A percentile compares a stretch with the other conserved stretches of the same genome.
Evolutionary conservation across 768 basidiomycete genomes (phyloP).

Genomic region (Phanerochaete sordida): DNA sequence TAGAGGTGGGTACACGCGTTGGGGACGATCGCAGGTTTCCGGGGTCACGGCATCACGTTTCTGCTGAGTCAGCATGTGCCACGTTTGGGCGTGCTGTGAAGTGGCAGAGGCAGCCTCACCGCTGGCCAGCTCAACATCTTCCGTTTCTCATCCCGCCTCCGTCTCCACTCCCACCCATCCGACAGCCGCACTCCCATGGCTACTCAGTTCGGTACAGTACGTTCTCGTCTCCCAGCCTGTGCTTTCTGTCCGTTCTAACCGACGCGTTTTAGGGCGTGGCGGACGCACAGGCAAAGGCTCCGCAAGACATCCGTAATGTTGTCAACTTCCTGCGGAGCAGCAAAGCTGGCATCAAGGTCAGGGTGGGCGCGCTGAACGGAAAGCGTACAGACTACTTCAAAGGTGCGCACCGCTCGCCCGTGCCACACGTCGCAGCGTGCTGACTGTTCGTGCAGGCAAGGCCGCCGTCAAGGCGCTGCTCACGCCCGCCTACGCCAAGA

Average conservation of each 20-base stretch:
- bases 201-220: neutral
- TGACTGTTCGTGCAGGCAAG: conserved; percentile 57
- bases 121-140: conserved; percentile 3
- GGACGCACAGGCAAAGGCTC: conserved; percentile 79
- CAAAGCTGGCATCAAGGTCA: conserved; percentile 82
- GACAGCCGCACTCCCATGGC: neutral
- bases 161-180: neutral
- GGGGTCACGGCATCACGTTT: neutral
- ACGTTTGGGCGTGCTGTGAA: neutral
- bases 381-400: conserved; percentile 98
- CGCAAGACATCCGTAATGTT: conserved; percentile 75
- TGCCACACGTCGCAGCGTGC: conserved; percentile 5
- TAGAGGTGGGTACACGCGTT: no score
- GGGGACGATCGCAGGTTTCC: neutral
- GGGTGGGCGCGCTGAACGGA: conserved; percentile 88
- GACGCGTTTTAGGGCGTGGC: conserved; percentile 14
- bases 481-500: conserved; percentile 88
- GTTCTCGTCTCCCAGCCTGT: neutral
- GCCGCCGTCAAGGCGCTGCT: conserved; percentile 89
- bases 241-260: neutral
- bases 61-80: conserved; percentile 4
- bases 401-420: conserved; percentile 49
- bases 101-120: conserved; percentile 1
- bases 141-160: neutral
- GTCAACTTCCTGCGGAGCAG: conserved; percentile 86